Conservation (phyloP, 2,329 filamentous ascomycete genomes). For the Mycosphaerelloides madeirae region DNA sequence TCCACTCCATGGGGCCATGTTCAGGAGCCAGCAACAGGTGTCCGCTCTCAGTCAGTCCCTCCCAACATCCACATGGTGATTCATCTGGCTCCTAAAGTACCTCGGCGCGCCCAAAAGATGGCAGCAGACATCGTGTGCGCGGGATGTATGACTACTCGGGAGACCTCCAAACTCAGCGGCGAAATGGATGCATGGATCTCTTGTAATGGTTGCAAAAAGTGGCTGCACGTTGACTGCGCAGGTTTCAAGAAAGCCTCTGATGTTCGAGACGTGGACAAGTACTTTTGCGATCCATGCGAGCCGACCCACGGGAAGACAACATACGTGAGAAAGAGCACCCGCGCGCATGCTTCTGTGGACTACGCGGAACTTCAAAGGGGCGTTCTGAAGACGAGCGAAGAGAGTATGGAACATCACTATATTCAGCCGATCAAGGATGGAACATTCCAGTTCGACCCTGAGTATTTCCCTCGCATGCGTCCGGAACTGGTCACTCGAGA, state of each 20-base stretch:
- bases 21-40: background rate
- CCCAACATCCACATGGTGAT: conserved; percentile 26
- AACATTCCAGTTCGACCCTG: conserved; percentile 55
- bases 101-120: conserved; percentile 20
- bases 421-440: conserved; percentile 63
- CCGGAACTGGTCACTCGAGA: conserved; percentile 60
- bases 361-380: conserved; percentile 65
- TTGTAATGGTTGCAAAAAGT: conserved; percentile 63
- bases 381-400: conserved; percentile 59
- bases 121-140: conserved; percentile 49
- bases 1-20: background rate
- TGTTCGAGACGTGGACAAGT: conserved; percentile 63
- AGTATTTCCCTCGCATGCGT: conserved; percentile 59
- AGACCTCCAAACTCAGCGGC: conserved; percentile 41
- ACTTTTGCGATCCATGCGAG: conserved; percentile 58
- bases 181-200: conserved; percentile 62
- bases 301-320: conserved; percentile 59
- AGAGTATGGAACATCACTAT: conserved; percentile 63
- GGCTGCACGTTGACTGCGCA: conserved; percentile 65
- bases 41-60: conserved; percentile 27
- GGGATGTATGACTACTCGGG: conserved; percentile 53
- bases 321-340: conserved; percentile 61
- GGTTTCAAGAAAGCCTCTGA: conserved; percentile 61
- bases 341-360: conserved; percentile 62
- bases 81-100: conserved; percentile 23